phyloP scores from a whole-genome alignment of 2,329 filamentous ascomycete genomes.

The Helicocarpus griseus region DNA sequence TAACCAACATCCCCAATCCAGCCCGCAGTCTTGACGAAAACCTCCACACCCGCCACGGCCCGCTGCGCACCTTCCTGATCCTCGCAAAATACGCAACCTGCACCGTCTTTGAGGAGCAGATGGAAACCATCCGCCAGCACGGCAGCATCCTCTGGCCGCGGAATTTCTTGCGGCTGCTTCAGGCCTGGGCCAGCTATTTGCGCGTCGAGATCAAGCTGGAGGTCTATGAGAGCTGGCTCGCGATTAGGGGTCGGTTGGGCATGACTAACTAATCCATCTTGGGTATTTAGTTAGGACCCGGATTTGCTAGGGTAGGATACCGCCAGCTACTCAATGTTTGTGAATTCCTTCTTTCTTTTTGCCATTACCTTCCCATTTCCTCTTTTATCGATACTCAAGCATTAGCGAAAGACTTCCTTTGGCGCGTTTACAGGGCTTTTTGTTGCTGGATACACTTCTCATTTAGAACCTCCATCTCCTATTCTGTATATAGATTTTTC shows the following conservation, averaged over 20 bases:
- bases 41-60: slow-evolving; percentile 46
- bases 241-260: slow-evolving; percentile 41
- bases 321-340: neutral
- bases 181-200: slow-evolving; percentile 45
- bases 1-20: slow-evolving; percentile 17
- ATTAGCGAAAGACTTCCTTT: neutral
- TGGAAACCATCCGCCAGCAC: slow-evolving; percentile 40
- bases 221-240: slow-evolving; percentile 49
- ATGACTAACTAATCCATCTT: slow-evolving; percentile 19
- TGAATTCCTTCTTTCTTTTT: neutral
- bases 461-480: neutral
- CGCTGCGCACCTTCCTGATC: slow-evolving; percentile 54
- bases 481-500: neutral
- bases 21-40: slow-evolving; percentile 86
- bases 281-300: neutral
- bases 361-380: neutral
- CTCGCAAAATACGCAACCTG: slow-evolving; percentile 54
- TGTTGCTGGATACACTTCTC: neutral
- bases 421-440: too few species aligned
- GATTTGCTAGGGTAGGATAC: neutral
- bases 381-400: neutral
- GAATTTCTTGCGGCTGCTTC: slow-evolving; percentile 43
- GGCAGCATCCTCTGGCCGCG: slow-evolving; percentile 43
- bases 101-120: slow-evolving; percentile 52
- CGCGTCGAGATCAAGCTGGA: slow-evolving; percentile 49